Percentiles rank a stretch among this genome's conserved stretches.
These are phyloP conservation scores for Globisporangium nunn DNA, from an alignment of 352 stramenopile genomes.

Conservation along the genomic window DNA sequence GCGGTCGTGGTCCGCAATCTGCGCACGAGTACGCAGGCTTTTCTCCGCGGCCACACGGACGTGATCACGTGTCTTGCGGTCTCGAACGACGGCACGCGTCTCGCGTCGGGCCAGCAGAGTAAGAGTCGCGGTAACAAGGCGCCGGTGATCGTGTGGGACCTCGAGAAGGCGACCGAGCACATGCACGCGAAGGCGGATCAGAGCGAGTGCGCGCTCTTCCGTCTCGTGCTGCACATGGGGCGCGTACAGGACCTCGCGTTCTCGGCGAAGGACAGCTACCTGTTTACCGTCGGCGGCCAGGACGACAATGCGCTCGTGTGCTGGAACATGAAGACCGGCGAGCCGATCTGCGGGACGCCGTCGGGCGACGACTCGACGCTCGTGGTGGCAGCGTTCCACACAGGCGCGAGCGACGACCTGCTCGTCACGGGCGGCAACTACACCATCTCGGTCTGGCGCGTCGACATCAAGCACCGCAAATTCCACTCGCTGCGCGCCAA, in stretches of 20 bases:
- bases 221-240: slow-evolving; percentile 93
- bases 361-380: slow-evolving; percentile 91
- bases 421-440: slow-evolving; percentile 95
- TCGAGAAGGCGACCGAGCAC: slow-evolving; percentile 71
- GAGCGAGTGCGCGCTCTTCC: slow-evolving; percentile 77
- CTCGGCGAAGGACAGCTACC: slow-evolving; percentile 76
- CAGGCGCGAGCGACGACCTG: slow-evolving; percentile 80
- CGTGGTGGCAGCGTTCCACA: slow-evolving; percentile 84
- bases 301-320: slow-evolving; percentile 97
- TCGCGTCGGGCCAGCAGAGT: slow-evolving; percentile 89
- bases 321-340: slow-evolving; percentile 88
- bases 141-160: slow-evolving; percentile 94
- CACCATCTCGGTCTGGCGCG: slow-evolving; percentile 86
- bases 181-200: slow-evolving; percentile 60
- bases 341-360: slow-evolving; percentile 89
- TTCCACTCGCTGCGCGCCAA: slow-evolving; percentile 92
- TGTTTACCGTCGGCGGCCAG: slow-evolving; percentile 91
- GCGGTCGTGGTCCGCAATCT: slow-evolving; percentile 83
- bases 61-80: slow-evolving; percentile 90
- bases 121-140: slow-evolving; percentile 92
- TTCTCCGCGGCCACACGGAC: slow-evolving; percentile 91
- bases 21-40: slow-evolving; percentile 68
- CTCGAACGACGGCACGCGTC: slow-evolving; percentile 84
- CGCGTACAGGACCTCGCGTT: slow-evolving; percentile 93
- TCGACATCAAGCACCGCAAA: slow-evolving; percentile 87